Percentiles rank a stretch among this genome's conserved stretches.
phyloP scores from a whole-genome alignment of 2,329 filamentous ascomycete genomes.

The Lasiodiplodia sp. region DNA sequence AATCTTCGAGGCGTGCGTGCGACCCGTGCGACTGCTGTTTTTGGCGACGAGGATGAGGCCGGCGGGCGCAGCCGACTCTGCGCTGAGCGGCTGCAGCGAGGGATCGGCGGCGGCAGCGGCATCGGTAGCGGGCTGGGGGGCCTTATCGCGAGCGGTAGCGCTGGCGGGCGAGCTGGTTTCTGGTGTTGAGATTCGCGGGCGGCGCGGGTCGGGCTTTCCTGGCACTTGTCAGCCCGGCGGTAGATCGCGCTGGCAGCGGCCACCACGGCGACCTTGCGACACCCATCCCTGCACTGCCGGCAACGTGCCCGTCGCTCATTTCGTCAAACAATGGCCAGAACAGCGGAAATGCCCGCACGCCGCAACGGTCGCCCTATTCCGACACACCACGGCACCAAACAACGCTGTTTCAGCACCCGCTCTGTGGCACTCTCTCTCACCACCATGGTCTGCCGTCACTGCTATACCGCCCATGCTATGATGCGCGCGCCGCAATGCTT shows the following conservation, averaged over 20 bases:
- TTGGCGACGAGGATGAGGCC: not conserved
- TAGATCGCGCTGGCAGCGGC: conserved; percentile 19
- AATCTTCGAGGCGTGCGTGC: conserved; percentile 7
- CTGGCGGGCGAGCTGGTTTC: not conserved
- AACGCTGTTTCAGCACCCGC: conserved; percentile 18
- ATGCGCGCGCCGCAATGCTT: conserved; percentile 19
- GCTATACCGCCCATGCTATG: conserved; percentile 2
- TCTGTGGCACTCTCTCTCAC: conserved; percentile 14
- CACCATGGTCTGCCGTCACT: not conserved
- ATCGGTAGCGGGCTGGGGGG: conserved; percentile 2
- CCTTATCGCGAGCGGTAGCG: not conserved
- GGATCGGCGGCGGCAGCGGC: not conserved
- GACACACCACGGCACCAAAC: conserved; percentile 32
- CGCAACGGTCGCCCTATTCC: conserved; percentile 33
- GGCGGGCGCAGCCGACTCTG: not conserved
- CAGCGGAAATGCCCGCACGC: not conserved
- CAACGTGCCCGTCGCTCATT: conserved; percentile 13
- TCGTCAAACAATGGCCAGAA: conserved; percentile 17
- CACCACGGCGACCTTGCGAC: conserved; percentile 7
- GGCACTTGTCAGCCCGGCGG: not conserved
- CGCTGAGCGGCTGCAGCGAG: not conserved
- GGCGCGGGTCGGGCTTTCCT: not conserved
- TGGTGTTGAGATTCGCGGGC: not conserved
- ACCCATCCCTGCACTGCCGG: not conserved
- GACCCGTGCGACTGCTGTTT: not conserved